These are phyloP conservation scores for Tuber borchii DNA, from an alignment of 495 filamentous ascomycete genomes.

Conservation along the genomic window DNA sequence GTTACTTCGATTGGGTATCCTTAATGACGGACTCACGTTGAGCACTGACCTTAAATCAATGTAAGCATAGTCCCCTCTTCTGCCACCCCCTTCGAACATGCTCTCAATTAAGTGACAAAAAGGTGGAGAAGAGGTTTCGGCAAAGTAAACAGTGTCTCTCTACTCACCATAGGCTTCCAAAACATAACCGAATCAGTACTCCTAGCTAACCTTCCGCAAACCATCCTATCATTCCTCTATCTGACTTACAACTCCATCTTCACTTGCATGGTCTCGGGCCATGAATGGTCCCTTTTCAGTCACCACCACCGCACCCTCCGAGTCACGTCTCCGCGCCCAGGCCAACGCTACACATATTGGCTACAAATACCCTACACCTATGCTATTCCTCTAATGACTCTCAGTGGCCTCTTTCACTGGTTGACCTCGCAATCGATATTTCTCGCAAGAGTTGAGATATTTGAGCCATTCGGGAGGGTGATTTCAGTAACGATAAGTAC, in stretches of 20 bases:
- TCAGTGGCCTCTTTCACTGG: slow-evolving; percentile 41
- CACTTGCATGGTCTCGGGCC: no score
- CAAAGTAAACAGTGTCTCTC: background rate
- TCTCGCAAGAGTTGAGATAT: slow-evolving; percentile 36
- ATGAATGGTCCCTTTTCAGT: no score
- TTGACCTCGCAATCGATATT: slow-evolving; percentile 47
- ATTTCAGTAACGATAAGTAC: background rate
- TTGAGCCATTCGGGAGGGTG: slow-evolving; percentile 14
- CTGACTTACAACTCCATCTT: background rate
- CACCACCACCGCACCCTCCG: no score
- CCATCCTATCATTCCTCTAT: slow-evolving; percentile 44
- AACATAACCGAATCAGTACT: slow-evolving; percentile 29
- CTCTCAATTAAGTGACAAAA: background rate
- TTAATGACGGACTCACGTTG: background rate
- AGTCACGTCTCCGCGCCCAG: no score
- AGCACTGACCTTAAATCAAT: background rate
- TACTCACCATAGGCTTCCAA: slow-evolving; percentile 6
- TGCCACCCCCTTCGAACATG: background rate
- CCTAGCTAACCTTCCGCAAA: slow-evolving; percentile 44
- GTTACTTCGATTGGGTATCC: background rate
- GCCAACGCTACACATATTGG: no score
- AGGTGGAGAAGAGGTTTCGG: slow-evolving; percentile 14
- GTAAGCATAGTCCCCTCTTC: background rate
- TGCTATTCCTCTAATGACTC: no score
- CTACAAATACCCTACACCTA: no score